Base-by-base conservation (phyloP, 371 early-diverging fungal genomes). In the Apophysomyces elegans region DNA sequence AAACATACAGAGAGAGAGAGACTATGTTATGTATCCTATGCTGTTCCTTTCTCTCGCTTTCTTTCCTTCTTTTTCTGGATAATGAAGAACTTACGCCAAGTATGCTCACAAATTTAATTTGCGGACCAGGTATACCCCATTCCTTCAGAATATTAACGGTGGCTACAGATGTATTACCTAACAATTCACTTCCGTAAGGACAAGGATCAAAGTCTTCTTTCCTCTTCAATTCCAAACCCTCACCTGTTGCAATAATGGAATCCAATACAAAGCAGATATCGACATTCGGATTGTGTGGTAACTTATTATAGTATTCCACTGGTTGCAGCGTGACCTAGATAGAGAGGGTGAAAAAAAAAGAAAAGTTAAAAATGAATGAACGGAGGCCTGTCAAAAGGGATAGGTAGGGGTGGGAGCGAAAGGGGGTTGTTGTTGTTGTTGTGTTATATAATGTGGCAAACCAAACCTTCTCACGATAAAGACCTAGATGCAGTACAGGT, bases 251-350 rank as follows among this genome's bases (percentile, higher is more conserved):
- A 54, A 95, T 79, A 74, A 94, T 89, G 16, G 95, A 95, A 72
- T 95, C 96, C 35, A 95, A 62, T 12, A 95, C 86, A 66, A 89
- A 77, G 47, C 93, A 93, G 18, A 86, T 65, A 62, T 94, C 90
- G 5, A 91, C 83, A 36, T 83, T 78, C 61, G 90, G 90, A 4
- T 71, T 68, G 32, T 74, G 66, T 6, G 96, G 96, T 36, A 95
- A 75, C 74, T 95, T 95, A 80, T 95, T 95, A 83, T 94, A 95
- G 75, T 95, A 95, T 71, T 95, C 96, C n/a, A 95, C 95, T 5
- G 96, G 95, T 64, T 90, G 88, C 50, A 92, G 77, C 3, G 94
- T 89, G 4, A 83, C 62, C 86, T 86, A 64, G 14, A 18, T 35
- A n/a, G 7, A 26, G 2, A 26, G 32, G 32, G 3, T 2, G 32